Conservation (phyloP, 768 basidiomycete genomes). For the Macrocybe gigantea region DNA sequence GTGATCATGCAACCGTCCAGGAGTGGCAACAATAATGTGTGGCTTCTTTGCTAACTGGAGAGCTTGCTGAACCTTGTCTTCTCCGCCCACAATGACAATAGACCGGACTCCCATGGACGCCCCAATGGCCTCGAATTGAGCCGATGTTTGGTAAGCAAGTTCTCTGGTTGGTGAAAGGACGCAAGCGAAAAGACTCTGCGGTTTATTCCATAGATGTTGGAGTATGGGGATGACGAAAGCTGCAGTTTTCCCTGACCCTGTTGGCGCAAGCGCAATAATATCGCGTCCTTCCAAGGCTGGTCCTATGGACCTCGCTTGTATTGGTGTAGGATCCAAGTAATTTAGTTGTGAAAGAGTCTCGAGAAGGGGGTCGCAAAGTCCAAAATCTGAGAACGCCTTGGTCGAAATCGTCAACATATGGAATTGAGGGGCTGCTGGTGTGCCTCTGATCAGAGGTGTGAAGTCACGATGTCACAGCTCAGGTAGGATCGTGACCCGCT, state of each 20-base stretch:
- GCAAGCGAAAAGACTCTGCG: conserved; percentile 84
- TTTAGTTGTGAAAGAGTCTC: conserved; percentile 74
- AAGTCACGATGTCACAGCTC: no score
- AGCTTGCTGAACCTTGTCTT: conserved; percentile 83
- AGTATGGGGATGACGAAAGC: conserved; percentile 93
- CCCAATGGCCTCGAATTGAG: conserved; percentile 88
- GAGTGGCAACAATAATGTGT: conserved; percentile 91
- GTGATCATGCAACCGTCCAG: conserved; percentile 87
- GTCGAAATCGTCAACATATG: background rate
- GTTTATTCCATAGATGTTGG: conserved; percentile 92
- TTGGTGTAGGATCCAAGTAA: conserved; percentile 82
- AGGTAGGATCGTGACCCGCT: no score
- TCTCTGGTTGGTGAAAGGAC: conserved; percentile 94
- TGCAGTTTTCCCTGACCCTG: conserved; percentile 94
- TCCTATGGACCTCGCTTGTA: conserved; percentile 77
- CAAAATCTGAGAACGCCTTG: conserved; percentile 31
- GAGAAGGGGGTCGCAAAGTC: conserved; percentile 82
- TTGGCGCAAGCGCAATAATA: conserved; percentile 93
- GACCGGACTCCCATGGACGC: conserved; percentile 90
- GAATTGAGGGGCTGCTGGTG: no score
- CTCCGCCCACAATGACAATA: conserved; percentile 85
- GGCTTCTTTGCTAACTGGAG: conserved; percentile 88
- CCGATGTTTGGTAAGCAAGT: conserved; percentile 94
- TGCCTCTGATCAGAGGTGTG: no score
- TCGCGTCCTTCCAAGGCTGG: conserved; percentile 84